phyloP scores from a whole-genome alignment of 2,329 filamentous ascomycete species.

The Clonostachys sp. region DNA sequence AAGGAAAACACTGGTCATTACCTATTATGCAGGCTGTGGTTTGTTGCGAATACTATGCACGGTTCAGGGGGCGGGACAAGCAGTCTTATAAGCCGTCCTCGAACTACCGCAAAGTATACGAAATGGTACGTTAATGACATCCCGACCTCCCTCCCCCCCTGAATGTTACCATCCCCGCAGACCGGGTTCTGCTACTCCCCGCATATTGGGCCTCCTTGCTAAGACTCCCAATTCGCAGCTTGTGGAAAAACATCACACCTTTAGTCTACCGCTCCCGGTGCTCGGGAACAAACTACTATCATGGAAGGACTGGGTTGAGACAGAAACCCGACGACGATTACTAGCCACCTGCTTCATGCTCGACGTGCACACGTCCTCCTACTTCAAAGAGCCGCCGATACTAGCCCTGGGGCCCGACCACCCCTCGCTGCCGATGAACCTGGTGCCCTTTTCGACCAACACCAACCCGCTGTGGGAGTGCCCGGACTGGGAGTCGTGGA shows the following conservation, averaged over 20 bases:
- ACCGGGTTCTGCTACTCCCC: no score
- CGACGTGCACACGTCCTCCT: constrained; percentile 50
- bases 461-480: constrained; percentile 46
- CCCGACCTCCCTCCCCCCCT: no score
- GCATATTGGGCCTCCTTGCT: not conserved
- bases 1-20: constrained; percentile 35
- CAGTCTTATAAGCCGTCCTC: constrained; percentile 40
- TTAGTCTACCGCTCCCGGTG: constrained; percentile 9
- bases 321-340: constrained; percentile 47
- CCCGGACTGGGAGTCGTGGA: constrained; percentile 39
- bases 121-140: constrained; percentile 40
- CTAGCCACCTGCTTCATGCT: constrained; percentile 52
- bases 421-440: constrained; percentile 22
- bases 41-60: constrained; percentile 49
- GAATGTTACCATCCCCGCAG: no score
- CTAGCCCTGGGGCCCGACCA: constrained; percentile 26
- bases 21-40: constrained; percentile 48
- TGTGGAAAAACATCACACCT: constrained; percentile 11
- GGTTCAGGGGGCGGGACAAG: constrained; percentile 47
- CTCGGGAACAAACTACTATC: not conserved
- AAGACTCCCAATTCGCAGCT: not conserved
- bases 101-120: constrained; percentile 44
- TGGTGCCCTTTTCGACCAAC: constrained; percentile 40
- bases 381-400: constrained; percentile 42
- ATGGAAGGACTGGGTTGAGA: constrained; percentile 36